Evolutionary conservation across 2,329 filamentous ascomycete species (phyloP), one percentile per base, ranked within the genome.

Genomic region (Hymenoscyphus repandus): DNA sequence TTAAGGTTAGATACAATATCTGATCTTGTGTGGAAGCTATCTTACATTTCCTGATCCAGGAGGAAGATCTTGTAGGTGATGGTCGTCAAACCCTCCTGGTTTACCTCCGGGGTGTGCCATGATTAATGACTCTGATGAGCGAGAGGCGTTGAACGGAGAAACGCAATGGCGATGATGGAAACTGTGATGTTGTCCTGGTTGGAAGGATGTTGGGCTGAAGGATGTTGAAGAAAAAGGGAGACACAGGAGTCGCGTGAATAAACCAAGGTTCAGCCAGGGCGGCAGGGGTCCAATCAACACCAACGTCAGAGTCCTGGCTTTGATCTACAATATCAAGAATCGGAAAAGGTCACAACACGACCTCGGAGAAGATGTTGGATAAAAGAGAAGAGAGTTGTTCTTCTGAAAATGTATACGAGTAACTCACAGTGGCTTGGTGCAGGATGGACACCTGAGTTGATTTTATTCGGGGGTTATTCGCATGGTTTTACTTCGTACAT

Each of bases 31-130:
- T 41, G 38, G 32, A n/a, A 17, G 31, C 38, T 18, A 59, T 72
- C 82, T 73, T 75, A 88, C 85, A 65, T 74, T 75, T 63, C 73
- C 75, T 63, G 73, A 75, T 52, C 77, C 77, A 52, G 76, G 68
- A 55, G 80, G 78, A 32, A 88, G 74, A 64, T 89, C 84, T 65
- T 87, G 82, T 64, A 88, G 69, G 52, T 75, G 77, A 66, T 88
- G 83, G 59, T 82, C 85, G 50, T 71, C 66, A 74, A 72, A 54
- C 44, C 37, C 43, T 42, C 39, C 38, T 13, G 77, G 75, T 64
- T 73, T 70, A 66, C 80, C 45, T 27, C 48, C 79, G 70, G 80
- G 79, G 70, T 86, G 86, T 64, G 83, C 83, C 79, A 82, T 82
- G 68, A 62, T 74, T 60, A 45, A 44, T 31, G 37, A 33, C 30